Base-by-base conservation (phyloP, 2,329 filamentous ascomycete genomes). In the Tolypocladium ovalisporum region DNA sequence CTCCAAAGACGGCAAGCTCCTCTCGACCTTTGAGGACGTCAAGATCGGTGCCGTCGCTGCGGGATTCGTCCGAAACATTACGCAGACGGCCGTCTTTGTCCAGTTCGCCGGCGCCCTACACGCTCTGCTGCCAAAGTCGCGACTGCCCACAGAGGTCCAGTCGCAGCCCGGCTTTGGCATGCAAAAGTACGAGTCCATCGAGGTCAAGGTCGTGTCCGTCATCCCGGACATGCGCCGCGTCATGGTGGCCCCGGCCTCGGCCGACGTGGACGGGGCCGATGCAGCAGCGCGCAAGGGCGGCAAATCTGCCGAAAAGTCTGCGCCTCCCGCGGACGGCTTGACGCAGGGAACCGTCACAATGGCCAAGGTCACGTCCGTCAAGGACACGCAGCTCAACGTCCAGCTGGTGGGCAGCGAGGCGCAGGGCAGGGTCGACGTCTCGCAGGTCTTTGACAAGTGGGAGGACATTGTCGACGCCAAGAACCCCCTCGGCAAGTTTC, bases 301-400 rank as follows among this genome's bases (percentile, higher is more conserved):
- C 61, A 70, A 74, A 51, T 56, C 68, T 37, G 65, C 64, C n/a
- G 64, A 66, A 4, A 67, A 66, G 55, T 56, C 60, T 4, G 57
- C 68, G 19, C 66, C 66, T 17, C 69, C 83, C 8, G 76, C 87
- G n/a, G 83, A 85, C 52, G 90, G 96, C 62, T 81, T 96, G 54
- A 76, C 77, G 1, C 77, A 90, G 35, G 93, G 93, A 56, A 87
- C 81, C 62, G 70, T 88, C 52, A 85, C 86, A 9, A 90, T 89
- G 67, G 93, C 89, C 42, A 87, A 81, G 64, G 83, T 99, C 51
- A 82, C 83, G n/a, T 90, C 90, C 0, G 77, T 97, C 67, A 96
- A 96, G 72, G 86, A 87, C 54, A 97, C 93, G 0, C 94, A 99
- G 69, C 77, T 97, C 57, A 97, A 97, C 63, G 90, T 99, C 7